These are phyloP conservation scores for Dittrichia graveolens DNA, from an alignment of 129 eudicot genomes.

Conservation along the genomic window DNA sequence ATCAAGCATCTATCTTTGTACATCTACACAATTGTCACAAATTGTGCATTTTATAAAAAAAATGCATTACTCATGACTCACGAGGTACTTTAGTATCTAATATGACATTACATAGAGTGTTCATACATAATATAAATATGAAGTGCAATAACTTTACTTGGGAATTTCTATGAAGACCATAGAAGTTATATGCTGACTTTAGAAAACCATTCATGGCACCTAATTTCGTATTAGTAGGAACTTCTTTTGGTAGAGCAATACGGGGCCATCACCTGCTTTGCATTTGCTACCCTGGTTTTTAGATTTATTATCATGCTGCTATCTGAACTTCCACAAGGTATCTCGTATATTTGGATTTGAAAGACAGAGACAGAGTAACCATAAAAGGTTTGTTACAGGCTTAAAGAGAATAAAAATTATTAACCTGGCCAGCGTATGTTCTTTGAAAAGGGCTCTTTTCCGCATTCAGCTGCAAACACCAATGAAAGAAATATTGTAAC, in stretches of 20 bases:
- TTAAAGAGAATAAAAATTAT: background rate
- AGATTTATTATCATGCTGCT: background rate
- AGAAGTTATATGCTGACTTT: background rate
- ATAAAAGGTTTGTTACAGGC: constrained; percentile 1
- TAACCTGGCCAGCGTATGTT: constrained; percentile 92
- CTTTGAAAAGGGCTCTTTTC: constrained; percentile 94
- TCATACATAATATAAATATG: background rate
- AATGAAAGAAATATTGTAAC: background rate
- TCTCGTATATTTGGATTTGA: background rate
- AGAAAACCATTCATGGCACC: background rate
- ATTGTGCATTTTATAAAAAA: background rate
- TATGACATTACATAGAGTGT: background rate
- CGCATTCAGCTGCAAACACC: constrained; percentile 68
- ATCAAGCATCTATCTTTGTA: background rate
- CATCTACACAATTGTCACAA: background rate
- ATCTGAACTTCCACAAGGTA: constrained; percentile 22
- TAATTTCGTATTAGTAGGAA: background rate
- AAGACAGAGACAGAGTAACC: background rate
- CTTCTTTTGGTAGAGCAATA: background rate
- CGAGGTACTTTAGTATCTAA: background rate
- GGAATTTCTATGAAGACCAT: background rate
- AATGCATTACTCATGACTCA: background rate
- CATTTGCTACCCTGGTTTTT: background rate
- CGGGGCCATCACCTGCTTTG: background rate
- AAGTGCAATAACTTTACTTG: background rate